Evolutionary conservation across 208 protist genomes (phyloP).

Genomic region (Leishmania tarentolae): DNA sequence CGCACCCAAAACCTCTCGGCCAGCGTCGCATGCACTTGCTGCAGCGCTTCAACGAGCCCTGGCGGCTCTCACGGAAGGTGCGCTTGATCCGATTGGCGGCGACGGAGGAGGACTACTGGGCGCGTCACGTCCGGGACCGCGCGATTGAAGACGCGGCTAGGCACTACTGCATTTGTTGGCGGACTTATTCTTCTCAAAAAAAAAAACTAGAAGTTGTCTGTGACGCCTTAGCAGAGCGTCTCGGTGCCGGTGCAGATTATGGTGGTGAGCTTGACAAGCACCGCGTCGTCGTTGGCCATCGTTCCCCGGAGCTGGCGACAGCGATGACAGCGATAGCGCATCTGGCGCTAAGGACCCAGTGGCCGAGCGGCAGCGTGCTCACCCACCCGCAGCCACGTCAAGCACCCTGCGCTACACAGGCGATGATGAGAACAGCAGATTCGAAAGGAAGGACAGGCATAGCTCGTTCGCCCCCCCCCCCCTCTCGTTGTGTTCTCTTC

Average conservation of each 20-base stretch:
- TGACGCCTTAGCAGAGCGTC: not conserved
- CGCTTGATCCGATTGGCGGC: constrained; percentile 40
- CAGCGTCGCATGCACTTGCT: constrained; percentile 30
- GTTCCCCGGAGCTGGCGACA: constrained; percentile 6
- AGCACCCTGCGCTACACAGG: not conserved
- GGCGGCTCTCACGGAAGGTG: constrained; percentile 39
- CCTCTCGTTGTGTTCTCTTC: not conserved
- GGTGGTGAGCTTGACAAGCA: not conserved
- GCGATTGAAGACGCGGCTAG: constrained; percentile 35
- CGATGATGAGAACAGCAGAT: not conserved
- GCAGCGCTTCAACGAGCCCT: constrained; percentile 33
- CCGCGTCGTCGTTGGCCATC: not conserved
- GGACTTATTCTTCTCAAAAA: constrained; percentile 17
- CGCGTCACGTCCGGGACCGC: constrained; percentile 32
- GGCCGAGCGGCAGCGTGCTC: no score
- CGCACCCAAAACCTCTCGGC: constrained; percentile 40
- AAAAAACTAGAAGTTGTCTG: not conserved
- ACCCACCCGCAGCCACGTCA: not conserved
- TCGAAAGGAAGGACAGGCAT: not conserved
- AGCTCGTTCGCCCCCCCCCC: not conserved
- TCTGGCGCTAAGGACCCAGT: not conserved
- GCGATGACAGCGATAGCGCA: not conserved
- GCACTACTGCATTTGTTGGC: constrained; percentile 22
- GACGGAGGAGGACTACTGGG: constrained; percentile 35
- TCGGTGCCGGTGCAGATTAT: not conserved